Base-by-base conservation (phyloP, 306 rosid species). In the Carpinus viminea region DNA sequence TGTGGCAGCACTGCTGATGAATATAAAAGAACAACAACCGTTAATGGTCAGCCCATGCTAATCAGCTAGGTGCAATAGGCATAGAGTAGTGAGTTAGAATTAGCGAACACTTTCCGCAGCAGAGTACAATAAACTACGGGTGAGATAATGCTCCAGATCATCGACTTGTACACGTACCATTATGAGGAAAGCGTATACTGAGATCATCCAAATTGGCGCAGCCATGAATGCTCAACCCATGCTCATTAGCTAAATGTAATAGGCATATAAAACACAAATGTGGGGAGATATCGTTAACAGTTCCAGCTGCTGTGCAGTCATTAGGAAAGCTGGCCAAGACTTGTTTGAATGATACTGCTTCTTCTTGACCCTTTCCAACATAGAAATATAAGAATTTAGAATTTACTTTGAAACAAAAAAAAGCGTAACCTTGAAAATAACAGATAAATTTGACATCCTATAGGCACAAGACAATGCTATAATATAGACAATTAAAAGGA, bases 211-310 rank as follows among this genome's bases (percentile, higher is more conserved):
- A 83, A 84, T 83, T 83, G 72, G 87, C 80, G 80, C 61, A 56
- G 80, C 87, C 87, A 11, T 86, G 84, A 74, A 95, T 86, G 81
- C 93, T 87, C 88, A 91, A 76, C 28, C 98, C 99, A 45, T 95
- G 90, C 85, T 95, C 97, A 78, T 91, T 93, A 51, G 99, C 99
- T 78, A 95, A 81, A 90, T 95, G 98, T 80, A 95, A 78, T 24
- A 93, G 81, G 90, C 98, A 95, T 77, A 95, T 95, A 89, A 95
- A 93, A 89, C 99, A 91, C 89, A 93, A 53, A 83, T 95, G 98
- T 55, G 99, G 97, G 62, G 98, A 95, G 78, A 91, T 90, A 76
- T 95, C 98, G 34, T 83, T 74, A 47, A 85, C 78, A 26, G 86
- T 87, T 79, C 83, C 83, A 43, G 93, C 97, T 24, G 97, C 99